Evolutionary conservation across 345 rosid species (phyloP).

Genomic region (Euphorbia pulcherrima): DNA sequence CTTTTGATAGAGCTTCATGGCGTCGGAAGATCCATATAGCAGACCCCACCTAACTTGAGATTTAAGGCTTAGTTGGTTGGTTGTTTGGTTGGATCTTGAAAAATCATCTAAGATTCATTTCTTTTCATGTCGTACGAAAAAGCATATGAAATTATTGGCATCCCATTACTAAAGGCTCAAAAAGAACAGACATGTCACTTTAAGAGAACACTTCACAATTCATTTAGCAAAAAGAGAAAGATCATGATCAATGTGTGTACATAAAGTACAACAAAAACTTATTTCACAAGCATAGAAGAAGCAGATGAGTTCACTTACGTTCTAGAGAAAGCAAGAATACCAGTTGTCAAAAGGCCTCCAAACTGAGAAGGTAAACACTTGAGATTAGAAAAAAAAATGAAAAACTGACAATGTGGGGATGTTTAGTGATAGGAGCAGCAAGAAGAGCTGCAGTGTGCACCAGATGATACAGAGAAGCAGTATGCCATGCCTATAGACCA

Average conservation of each 20-base stretch:
- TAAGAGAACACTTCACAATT: no score
- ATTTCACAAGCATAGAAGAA: neutral
- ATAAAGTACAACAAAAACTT: neutral
- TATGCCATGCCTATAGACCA: slow-evolving; percentile 70
- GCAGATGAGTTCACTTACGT: slow-evolving; percentile 56
- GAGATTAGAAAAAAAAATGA: neutral
- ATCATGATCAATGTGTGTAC: no score
- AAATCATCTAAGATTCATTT: no score
- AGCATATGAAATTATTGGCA: no score
- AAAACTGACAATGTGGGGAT: slow-evolving; percentile 56
- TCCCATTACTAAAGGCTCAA: no score
- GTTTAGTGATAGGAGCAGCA: slow-evolving; percentile 68
- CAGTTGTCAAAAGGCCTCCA: slow-evolving; percentile 84
- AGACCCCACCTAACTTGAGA: no score
- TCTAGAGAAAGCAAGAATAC: slow-evolving; percentile 79
- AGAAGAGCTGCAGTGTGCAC: slow-evolving; percentile 86
- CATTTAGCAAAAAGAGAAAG: neutral
- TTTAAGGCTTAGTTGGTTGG: no score
- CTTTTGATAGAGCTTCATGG: no score
- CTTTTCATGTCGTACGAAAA: no score
- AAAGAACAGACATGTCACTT: no score
- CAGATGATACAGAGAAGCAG: slow-evolving; percentile 87
- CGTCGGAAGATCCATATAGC: no score
- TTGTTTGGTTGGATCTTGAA: no score
- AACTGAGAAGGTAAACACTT: slow-evolving; percentile 41